Conservation (phyloP, 495 filamentous ascomycete species). For the Xylaria grammica region DNA sequence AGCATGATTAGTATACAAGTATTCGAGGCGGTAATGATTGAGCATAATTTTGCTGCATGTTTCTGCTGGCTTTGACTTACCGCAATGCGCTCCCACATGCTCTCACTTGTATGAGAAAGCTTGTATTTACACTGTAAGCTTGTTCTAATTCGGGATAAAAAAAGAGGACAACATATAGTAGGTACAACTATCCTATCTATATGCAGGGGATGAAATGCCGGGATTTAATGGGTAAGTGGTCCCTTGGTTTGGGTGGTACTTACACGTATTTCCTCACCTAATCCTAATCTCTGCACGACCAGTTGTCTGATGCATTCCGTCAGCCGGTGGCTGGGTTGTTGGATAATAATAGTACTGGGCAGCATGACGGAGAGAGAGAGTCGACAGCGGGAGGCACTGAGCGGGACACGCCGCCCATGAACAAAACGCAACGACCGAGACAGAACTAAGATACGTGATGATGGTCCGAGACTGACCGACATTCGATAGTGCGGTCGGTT, state of each 20-base stretch:
- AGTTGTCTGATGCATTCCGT: no score
- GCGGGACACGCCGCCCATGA: no score
- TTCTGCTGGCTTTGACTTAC: not conserved
- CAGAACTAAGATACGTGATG: not conserved
- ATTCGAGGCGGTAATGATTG: not conserved
- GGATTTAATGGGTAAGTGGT: not conserved
- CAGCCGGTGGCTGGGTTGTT: no score
- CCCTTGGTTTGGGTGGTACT: not conserved
- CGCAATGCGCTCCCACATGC: not conserved
- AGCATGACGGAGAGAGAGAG: not conserved
- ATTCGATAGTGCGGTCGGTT: constrained; percentile 4
- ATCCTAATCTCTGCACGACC: no score
- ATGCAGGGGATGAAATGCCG: constrained; percentile 10
- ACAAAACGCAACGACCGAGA: no score
- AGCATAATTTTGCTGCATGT: not conserved
- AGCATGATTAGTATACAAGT: no score
- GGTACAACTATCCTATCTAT: no score
- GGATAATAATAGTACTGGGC: not conserved
- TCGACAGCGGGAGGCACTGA: no score
- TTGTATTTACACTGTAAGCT: not conserved
- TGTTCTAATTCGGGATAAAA: not conserved
- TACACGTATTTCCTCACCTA: not conserved
- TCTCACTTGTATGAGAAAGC: not conserved
- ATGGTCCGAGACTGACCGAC: constrained; percentile 12
- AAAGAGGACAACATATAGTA: not conserved